Percentiles rank a stretch among this genome's conserved stretches.
These are phyloP conservation scores for Cladosporium sp. DNA, from an alignment of 2,329 filamentous ascomycete genomes.

Conservation along the genomic window DNA sequence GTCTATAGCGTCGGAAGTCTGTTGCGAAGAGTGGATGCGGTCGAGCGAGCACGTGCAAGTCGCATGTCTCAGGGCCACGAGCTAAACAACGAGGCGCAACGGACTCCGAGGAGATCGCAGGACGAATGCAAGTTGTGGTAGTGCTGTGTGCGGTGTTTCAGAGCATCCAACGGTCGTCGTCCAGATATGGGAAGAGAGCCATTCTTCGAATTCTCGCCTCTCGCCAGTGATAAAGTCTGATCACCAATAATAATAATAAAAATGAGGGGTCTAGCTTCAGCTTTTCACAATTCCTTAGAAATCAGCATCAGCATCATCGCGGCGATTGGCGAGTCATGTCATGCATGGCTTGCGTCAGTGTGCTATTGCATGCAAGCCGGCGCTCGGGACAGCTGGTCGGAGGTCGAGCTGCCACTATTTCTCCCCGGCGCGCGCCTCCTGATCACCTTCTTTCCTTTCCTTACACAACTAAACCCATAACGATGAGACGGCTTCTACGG, in stretches of 20 bases:
- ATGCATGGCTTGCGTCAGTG: background rate
- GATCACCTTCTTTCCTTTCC: constrained; percentile 46
- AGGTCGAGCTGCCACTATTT: background rate
- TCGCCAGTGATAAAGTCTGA: background rate
- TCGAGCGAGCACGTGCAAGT: constrained; percentile 7
- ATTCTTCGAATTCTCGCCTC: background rate
- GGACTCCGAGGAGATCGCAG: background rate
- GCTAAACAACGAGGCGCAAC: constrained; percentile 6
- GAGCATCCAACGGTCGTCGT: constrained; percentile 8
- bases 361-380: background rate
- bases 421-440: background rate
- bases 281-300: constrained; percentile 9
- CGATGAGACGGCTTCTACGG: constrained; percentile 69
- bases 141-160: constrained; percentile 16
- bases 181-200: background rate
- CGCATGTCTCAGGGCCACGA: constrained; percentile 17
- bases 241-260: background rate
- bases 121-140: background rate
- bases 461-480: constrained; percentile 75
- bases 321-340: background rate
- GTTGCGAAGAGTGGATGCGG: background rate
- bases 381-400: background rate
- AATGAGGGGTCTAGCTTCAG: background rate
- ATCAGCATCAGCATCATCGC: background rate
- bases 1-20: background rate